Percentiles rank a stretch among this genome's conserved stretches.
phyloP scores from a whole-genome alignment of 768 basidiomycete species.

The Suillus variegatus region DNA sequence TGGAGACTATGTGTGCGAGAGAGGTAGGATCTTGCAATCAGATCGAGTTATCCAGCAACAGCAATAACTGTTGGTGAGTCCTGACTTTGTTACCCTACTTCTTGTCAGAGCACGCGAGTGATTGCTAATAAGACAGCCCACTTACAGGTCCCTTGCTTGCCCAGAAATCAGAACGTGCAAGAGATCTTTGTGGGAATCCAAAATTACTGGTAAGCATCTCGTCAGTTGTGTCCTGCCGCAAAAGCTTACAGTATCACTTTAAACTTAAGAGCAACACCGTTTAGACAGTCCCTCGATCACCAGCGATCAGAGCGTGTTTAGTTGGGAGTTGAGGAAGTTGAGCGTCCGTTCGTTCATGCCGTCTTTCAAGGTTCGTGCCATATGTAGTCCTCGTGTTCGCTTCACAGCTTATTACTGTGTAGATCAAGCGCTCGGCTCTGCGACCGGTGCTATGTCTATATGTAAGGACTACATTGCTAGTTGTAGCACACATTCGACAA shows the following conservation, averaged over 20 bases:
- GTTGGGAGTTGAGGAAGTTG: too few species aligned
- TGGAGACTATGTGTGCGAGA: background rate
- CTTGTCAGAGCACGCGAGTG: background rate
- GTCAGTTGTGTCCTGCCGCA: background rate
- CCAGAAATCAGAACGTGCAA: background rate
- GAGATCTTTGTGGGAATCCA: background rate
- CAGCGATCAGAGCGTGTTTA: background rate
- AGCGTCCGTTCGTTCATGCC: too few species aligned
- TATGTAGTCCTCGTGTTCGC: too few species aligned
- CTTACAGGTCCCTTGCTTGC: background rate
- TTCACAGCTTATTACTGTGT: too few species aligned
- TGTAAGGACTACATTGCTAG: too few species aligned
- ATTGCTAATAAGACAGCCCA: background rate
- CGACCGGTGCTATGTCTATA: too few species aligned
- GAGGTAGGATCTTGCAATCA: background rate
- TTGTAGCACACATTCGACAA: too few species aligned
- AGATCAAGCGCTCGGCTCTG: too few species aligned
- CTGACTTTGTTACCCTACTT: background rate
- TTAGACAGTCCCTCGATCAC: too few species aligned
- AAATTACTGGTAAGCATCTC: background rate
- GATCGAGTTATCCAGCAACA: background rate
- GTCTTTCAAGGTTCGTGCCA: too few species aligned
- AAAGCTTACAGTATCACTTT: background rate
- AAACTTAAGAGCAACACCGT: background rate
- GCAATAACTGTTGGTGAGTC: background rate